A percentile compares a stretch with the other conserved stretches of the same genome.
phyloP scores from a whole-genome alignment of 805 yeast genomes.

The Schizosaccharomyces cryophilus region DNA sequence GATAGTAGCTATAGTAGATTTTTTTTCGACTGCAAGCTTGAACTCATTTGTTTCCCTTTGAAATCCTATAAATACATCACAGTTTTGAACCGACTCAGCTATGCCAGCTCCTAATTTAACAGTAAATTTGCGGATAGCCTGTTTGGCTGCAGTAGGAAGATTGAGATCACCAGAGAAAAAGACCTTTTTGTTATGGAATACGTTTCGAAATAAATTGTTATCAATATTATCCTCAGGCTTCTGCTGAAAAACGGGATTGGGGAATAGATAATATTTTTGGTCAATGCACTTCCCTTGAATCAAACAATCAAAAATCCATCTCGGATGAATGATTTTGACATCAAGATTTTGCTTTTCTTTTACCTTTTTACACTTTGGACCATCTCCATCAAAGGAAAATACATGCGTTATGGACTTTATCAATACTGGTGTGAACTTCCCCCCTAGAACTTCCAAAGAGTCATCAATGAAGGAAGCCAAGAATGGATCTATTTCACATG shows the following conservation, averaged over 20 bases:
- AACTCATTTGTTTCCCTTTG: slow-evolving; percentile 1
- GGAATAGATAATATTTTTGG: slow-evolving; percentile 30
- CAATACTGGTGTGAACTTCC: background rate
- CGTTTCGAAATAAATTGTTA: background rate
- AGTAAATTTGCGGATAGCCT: background rate
- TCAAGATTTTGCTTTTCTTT: background rate
- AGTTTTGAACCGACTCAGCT: background rate
- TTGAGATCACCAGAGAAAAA: slow-evolving; percentile 2
- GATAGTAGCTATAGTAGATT: slow-evolving; percentile 34
- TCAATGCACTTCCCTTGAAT: slow-evolving; percentile 17
- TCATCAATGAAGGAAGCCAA: background rate
- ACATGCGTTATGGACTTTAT: background rate
- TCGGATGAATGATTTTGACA: background rate
- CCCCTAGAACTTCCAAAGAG: background rate
- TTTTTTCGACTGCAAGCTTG: slow-evolving; percentile 18
- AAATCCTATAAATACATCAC: background rate
- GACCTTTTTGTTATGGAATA: slow-evolving; percentile 1
- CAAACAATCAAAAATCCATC: slow-evolving; percentile 1
- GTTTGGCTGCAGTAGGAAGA: background rate
- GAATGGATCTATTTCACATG: background rate
- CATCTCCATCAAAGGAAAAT: background rate
- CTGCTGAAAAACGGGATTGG: slow-evolving; percentile 11
- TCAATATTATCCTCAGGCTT: background rate
- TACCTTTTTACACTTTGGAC: background rate
- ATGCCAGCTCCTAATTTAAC: background rate